Conservation (phyloP, 2,329 filamentous ascomycete genomes). For the Xylaria sp. region DNA sequence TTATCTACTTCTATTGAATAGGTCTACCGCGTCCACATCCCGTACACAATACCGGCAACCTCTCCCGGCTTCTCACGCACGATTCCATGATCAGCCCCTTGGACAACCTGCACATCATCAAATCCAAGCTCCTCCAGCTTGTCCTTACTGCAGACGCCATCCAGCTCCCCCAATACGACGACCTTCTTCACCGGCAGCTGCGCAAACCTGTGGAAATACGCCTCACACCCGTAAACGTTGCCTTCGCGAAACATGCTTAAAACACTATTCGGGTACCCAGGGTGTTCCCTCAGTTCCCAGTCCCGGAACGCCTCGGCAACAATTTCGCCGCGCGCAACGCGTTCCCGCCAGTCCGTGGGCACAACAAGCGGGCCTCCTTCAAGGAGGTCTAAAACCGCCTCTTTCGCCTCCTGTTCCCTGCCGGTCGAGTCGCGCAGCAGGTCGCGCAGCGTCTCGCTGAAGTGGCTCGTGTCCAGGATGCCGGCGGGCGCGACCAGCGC, state of each 20-base stretch:
- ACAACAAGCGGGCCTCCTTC: constrained; percentile 31
- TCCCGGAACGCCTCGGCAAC: constrained; percentile 28
- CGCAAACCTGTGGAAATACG: constrained; percentile 28
- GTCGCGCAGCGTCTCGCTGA: background rate
- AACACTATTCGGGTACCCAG: constrained; percentile 23
- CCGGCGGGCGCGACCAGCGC: constrained; percentile 29
- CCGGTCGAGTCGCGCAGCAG: constrained; percentile 16
- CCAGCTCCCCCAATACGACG: constrained; percentile 20
- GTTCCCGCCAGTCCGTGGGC: constrained; percentile 29
- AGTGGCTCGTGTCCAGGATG: background rate
- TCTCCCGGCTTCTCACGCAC: constrained; percentile 17
- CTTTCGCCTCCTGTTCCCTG: constrained; percentile 22
- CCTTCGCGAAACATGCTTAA: constrained; percentile 29
- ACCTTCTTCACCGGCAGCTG: constrained; percentile 22
- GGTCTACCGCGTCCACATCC: constrained; percentile 26
- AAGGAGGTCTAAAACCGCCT: constrained; percentile 13
- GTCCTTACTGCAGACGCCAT: constrained; percentile 11
- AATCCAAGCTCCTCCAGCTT: constrained; percentile 18
- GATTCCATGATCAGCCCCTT: constrained; percentile 14
- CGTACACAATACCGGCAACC: constrained; percentile 27
- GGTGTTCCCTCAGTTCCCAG: constrained; percentile 31
- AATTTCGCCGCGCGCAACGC: constrained; percentile 24
- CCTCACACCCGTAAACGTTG: constrained; percentile 27
- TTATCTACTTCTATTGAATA: background rate
- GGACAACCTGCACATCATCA: constrained; percentile 16